Conservation (phyloP, 345 rosid species). For the Durio zibethinus region DNA sequence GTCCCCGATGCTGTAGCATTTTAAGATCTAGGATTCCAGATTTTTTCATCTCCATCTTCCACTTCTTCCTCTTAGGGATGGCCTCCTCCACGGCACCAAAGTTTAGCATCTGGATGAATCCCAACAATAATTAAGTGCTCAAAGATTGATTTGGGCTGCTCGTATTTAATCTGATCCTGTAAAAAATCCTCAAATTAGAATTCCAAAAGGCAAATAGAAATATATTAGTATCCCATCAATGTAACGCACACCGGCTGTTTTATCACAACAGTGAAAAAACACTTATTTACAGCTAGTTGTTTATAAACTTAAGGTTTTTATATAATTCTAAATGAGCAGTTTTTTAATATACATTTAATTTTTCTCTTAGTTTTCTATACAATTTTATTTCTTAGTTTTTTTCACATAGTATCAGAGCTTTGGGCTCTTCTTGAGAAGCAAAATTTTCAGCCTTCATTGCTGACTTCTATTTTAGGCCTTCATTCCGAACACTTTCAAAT, state of each 20-base stretch:
- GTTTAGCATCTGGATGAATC: slow-evolving; percentile 77
- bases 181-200: slow-evolving; percentile 24
- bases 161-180: slow-evolving; percentile 60
- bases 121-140: slow-evolving; percentile 90
- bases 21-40: slow-evolving; percentile 52
- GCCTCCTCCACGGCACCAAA: slow-evolving; percentile 76
- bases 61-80: slow-evolving; percentile 71
- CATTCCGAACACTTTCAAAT: too few relatives aligned
- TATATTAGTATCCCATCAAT: not conserved
- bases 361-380: too few relatives aligned
- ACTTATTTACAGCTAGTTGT: too few relatives aligned
- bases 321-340: too few relatives aligned
- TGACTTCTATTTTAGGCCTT: too few relatives aligned
- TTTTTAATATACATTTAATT: too few relatives aligned
- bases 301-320: too few relatives aligned
- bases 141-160: slow-evolving; percentile 76
- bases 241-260: not conserved
- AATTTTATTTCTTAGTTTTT: too few relatives aligned
- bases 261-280: not conserved
- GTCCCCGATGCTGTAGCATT: slow-evolving; percentile 51
- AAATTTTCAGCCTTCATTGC: too few relatives aligned
- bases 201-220: slow-evolving; percentile 6
- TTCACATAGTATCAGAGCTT: too few relatives aligned
- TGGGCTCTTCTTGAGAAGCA: too few relatives aligned
- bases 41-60: slow-evolving; percentile 67